These are phyloP conservation scores for Ophiostoma montium DNA, from an alignment of 2,329 filamentous ascomycete genomes.

Conservation along the genomic window DNA sequence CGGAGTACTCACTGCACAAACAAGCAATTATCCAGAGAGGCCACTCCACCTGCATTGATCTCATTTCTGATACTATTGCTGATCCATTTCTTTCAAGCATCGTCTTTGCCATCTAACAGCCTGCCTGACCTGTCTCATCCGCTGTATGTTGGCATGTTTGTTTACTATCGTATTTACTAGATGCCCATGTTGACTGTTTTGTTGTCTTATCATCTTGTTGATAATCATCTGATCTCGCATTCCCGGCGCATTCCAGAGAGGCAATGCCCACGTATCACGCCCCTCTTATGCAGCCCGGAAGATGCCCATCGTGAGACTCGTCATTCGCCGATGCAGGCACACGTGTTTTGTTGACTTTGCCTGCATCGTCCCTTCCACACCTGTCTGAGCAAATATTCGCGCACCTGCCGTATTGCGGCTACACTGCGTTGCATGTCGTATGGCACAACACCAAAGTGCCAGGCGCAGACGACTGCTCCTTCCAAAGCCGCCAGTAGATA, in stretches of 20 bases:
- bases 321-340: not conserved
- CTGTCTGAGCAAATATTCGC: not conserved
- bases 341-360: not conserved
- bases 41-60: too few relatives aligned
- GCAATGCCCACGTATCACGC: not conserved
- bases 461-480: not conserved
- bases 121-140: too few relatives aligned
- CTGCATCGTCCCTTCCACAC: not conserved
- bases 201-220: not conserved
- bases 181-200: too few relatives aligned
- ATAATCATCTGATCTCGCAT: not conserved
- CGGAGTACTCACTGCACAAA: too few relatives aligned
- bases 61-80: too few relatives aligned
- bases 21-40: too few relatives aligned
- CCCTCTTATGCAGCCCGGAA: not conserved
- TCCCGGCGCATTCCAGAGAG: slow-evolving; percentile 5
- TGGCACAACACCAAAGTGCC: not conserved
- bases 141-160: too few relatives aligned
- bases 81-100: too few relatives aligned
- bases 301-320: too few relatives aligned
- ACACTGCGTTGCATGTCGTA: not conserved
- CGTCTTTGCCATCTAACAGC: too few relatives aligned
- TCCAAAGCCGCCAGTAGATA: not conserved
- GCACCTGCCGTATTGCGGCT: not conserved
- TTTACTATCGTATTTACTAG: too few relatives aligned